A percentile compares a stretch with the other conserved stretches of the same genome.
Evolutionary conservation across 164 flowering plant genomes (phyloP).

Genomic region (Platanus orientalis): DNA sequence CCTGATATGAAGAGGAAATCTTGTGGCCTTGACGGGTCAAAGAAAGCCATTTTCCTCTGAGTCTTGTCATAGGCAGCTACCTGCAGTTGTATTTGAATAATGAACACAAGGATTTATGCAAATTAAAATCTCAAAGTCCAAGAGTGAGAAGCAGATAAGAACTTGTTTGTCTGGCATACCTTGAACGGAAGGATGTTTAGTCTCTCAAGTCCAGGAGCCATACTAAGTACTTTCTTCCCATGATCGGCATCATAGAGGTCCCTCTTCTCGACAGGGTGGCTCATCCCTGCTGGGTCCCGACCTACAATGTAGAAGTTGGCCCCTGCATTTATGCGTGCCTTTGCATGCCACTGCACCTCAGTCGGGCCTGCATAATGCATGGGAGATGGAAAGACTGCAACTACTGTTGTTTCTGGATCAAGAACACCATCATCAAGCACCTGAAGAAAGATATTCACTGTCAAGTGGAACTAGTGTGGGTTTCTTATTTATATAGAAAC

Average conservation of each 20-base stretch:
- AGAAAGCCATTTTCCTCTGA: constrained; percentile 87
- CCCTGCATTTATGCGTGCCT: constrained; percentile 95
- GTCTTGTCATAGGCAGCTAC: constrained; percentile 96
- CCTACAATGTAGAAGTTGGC: constrained; percentile 98
- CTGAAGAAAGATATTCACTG: constrained; percentile 29
- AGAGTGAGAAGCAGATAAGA: neutral
- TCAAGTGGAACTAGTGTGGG: neutral
- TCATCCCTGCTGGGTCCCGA: constrained; percentile 98
- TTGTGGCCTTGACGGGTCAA: constrained; percentile 84
- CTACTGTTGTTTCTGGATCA: constrained; percentile 93
- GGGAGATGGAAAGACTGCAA: constrained; percentile 95
- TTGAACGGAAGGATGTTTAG: constrained; percentile 92
- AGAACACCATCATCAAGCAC: constrained; percentile 97
- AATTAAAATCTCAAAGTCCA: neutral
- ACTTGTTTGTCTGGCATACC: constrained; percentile 32
- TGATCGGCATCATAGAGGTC: constrained; percentile 96
- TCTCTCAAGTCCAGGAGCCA: constrained; percentile 96
- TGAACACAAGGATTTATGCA: neutral
- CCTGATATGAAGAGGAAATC: constrained; percentile 97
- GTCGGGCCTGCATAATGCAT: constrained; percentile 99
- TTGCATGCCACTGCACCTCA: constrained; percentile 99
- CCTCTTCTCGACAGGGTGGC: constrained; percentile 88
- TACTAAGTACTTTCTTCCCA: constrained; percentile 90
- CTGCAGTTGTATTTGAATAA: constrained; percentile 31
- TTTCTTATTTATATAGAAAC: neutral